Conservation (phyloP, 164 flowering plant species). For the Stephania japonica region DNA sequence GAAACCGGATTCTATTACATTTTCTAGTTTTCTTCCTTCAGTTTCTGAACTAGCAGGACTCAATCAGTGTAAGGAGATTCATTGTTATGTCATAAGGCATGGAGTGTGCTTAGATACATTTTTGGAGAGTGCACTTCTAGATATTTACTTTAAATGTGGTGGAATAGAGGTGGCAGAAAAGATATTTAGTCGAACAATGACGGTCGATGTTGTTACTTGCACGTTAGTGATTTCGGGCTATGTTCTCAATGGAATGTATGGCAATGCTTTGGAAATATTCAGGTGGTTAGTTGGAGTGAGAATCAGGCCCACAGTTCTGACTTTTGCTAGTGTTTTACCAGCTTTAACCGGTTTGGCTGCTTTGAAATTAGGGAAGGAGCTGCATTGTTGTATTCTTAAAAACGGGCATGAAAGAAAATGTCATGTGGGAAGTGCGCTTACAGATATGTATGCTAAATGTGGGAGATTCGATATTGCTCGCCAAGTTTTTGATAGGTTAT, state of each 20-base stretch:
- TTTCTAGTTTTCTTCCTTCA: conserved; percentile 69
- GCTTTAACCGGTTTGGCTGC: conserved; percentile 61
- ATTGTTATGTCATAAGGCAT: conserved; percentile 54
- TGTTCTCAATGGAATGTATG: conserved; percentile 62
- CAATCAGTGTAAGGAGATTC: conserved; percentile 57
- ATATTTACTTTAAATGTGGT: conserved; percentile 68
- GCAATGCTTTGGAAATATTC: conserved; percentile 49
- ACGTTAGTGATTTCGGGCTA: conserved; percentile 80
- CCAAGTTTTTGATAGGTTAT: conserved; percentile 34
- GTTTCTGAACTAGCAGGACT: conserved; percentile 33
- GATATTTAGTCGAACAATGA: conserved; percentile 32
- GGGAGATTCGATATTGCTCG: conserved; percentile 66
- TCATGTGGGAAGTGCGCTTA: conserved; percentile 58
- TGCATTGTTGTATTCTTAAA: conserved; percentile 55
- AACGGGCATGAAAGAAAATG: conserved; percentile 36
- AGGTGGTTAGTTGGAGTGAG: conserved; percentile 30
- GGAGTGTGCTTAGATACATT: conserved; percentile 49
- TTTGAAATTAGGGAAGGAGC: conserved; percentile 57
- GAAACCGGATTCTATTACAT: conserved; percentile 63
- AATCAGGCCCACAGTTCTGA: conserved; percentile 57
- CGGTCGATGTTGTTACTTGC: conserved; percentile 52
- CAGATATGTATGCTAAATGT: conserved; percentile 89
- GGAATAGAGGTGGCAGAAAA: conserved; percentile 49
- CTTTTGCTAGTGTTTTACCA: conserved; percentile 62
- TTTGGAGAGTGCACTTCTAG: conserved; percentile 73